These are phyloP conservation scores for Schizothecium vesticola DNA, from an alignment of 495 filamentous ascomycete species.

Conservation along the genomic window DNA sequence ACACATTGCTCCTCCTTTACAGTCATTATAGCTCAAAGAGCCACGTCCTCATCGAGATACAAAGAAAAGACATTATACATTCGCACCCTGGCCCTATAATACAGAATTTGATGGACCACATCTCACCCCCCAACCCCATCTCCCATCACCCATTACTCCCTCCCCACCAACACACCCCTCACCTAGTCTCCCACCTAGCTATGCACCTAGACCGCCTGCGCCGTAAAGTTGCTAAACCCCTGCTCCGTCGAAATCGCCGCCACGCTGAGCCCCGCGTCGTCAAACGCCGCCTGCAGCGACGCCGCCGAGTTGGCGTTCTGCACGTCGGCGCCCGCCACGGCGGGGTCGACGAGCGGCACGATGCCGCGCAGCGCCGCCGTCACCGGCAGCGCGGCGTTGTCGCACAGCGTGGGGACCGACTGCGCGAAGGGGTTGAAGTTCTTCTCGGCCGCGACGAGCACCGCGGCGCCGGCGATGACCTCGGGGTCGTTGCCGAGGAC, in stretches of 20 bases:
- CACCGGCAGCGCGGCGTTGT: constrained; percentile 49
- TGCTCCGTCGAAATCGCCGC: constrained; percentile 47
- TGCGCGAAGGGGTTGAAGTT: constrained; percentile 61
- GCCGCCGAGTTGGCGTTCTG: constrained; percentile 50
- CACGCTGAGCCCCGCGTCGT: constrained; percentile 47
- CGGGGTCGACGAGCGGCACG: constrained; percentile 55
- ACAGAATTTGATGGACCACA: background rate
- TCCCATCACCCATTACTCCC: background rate
- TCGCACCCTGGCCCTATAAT: constrained; percentile 1
- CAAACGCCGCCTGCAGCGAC: constrained; percentile 43
- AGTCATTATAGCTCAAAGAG: background rate
- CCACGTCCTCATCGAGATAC: background rate
- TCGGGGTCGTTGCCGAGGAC: constrained; percentile 46
- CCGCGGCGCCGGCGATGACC: constrained; percentile 53
- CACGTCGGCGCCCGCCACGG: constrained; percentile 45
- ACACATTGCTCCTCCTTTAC: too few species aligned
- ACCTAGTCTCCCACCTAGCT: background rate
- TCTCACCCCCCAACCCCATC: background rate
- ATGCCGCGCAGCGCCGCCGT: constrained; percentile 53
- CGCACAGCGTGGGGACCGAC: constrained; percentile 52
- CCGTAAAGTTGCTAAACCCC: constrained; percentile 52
- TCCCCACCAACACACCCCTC: background rate
- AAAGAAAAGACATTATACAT: background rate
- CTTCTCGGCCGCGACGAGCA: constrained; percentile 60
- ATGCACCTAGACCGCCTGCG: constrained; percentile 22